These are phyloP conservation scores for Casuarina glauca DNA, from an alignment of 306 rosid species.

Conservation along the genomic window DNA sequence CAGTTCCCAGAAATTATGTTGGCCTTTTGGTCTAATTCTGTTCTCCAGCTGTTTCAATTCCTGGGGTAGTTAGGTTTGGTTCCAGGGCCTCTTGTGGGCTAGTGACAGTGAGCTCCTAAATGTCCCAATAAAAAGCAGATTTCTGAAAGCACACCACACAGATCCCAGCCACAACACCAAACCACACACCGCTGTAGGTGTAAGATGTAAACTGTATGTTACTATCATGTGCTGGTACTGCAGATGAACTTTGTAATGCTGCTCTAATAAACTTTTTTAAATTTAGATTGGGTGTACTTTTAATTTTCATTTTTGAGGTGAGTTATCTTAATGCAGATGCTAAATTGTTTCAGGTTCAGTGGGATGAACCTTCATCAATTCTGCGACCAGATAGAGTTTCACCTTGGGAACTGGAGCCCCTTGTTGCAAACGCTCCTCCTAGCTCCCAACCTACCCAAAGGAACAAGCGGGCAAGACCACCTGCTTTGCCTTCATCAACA, in stretches of 20 bases:
- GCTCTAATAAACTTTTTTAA: background rate
- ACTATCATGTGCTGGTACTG: background rate
- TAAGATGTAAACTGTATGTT: background rate
- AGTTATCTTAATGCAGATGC: conserved; percentile 5
- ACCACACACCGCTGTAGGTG: background rate
- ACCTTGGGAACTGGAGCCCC: conserved; percentile 97
- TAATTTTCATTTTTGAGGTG: background rate
- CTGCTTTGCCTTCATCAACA: conserved; percentile 60
- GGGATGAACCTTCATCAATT: conserved; percentile 95
- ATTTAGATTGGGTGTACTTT: background rate
- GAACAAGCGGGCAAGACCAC: conserved; percentile 83
- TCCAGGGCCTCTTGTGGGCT: too few relatives aligned
- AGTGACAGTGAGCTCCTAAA: too few relatives aligned
- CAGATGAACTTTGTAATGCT: background rate
- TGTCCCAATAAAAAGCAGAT: too few relatives aligned
- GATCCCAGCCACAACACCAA: too few relatives aligned
- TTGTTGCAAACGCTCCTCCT: conserved; percentile 62
- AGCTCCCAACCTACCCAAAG: conserved; percentile 73
- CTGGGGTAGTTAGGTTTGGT: too few relatives aligned
- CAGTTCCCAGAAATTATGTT: too few relatives aligned
- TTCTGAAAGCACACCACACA: background rate
- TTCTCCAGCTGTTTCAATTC: too few relatives aligned
- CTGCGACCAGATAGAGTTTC: conserved; percentile 96
- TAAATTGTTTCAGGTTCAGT: conserved; percentile 72
- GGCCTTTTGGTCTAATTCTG: too few relatives aligned